Percentiles rank a stretch among this genome's conserved stretches.
Evolutionary conservation across 2,329 filamentous ascomycete species (phyloP).

Genomic region (Esteya vermicola): DNA sequence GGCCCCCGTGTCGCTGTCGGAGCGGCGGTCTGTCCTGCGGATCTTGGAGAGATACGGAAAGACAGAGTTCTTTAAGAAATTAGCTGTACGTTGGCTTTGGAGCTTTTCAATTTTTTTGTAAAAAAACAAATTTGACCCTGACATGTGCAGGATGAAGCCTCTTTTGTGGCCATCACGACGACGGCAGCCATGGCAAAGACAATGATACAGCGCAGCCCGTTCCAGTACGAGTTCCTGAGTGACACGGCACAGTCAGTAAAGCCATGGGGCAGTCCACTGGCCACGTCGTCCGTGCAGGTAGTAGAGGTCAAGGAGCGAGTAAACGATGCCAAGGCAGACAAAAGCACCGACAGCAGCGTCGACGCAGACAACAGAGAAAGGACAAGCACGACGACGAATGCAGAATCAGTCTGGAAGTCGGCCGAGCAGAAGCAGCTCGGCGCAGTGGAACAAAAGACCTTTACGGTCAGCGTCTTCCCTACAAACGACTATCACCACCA

Average conservation of each 20-base stretch:
- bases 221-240: slow-evolving; percentile 27
- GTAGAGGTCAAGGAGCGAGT: no score
- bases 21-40: slow-evolving; percentile 40
- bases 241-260: slow-evolving; percentile 12
- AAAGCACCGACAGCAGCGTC: no score
- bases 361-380: neutral
- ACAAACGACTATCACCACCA: slow-evolving; percentile 25
- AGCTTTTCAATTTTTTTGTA: no score
- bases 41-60: slow-evolving; percentile 33
- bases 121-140: neutral
- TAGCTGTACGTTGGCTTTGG: slow-evolving; percentile 18
- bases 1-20: slow-evolving; percentile 33
- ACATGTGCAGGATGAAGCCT: slow-evolving; percentile 25
- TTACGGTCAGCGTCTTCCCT: slow-evolving; percentile 26
- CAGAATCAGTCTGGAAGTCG: neutral
- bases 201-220: slow-evolving; percentile 30
- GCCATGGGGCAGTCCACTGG: slow-evolving; percentile 8
- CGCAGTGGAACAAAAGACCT: slow-evolving; percentile 20
- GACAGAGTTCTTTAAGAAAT: slow-evolving; percentile 38
- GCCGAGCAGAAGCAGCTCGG: no score
- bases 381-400: no score
- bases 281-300: slow-evolving; percentile 9
- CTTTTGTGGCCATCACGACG: slow-evolving; percentile 35
- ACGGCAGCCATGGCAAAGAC: slow-evolving; percentile 21
- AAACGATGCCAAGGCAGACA: no score